phyloP scores from a whole-genome alignment of 1,284 basidiomycete species.

The Erythrobasidium hasegawianum region DNA sequence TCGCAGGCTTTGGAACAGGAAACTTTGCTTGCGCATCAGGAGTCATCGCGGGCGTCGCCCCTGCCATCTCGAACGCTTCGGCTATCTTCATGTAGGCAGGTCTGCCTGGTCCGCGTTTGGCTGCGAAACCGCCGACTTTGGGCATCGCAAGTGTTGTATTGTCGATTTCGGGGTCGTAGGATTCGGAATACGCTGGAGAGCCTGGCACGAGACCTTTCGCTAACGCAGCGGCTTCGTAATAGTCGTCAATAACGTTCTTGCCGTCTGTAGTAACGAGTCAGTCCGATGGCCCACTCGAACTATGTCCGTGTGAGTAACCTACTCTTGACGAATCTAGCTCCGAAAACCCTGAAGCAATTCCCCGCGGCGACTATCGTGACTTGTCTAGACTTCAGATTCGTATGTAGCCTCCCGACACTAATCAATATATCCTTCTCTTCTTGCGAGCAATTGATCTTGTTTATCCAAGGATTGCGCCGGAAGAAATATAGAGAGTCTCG shows the following conservation, averaged over 20 bases:
- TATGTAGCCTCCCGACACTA: slow-evolving; percentile 75
- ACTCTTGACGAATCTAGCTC: slow-evolving; percentile 83
- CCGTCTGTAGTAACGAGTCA: too few species aligned
- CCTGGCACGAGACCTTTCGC: slow-evolving; percentile 41
- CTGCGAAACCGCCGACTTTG: slow-evolving; percentile 28
- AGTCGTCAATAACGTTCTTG: slow-evolving; percentile 87
- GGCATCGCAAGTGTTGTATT: slow-evolving; percentile 33
- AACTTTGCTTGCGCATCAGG: slow-evolving; percentile 1
- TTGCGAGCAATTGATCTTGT: slow-evolving; percentile 81
- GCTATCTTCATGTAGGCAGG: slow-evolving; percentile 34
- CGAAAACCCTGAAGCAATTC: slow-evolving; percentile 91
- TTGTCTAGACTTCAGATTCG: slow-evolving; percentile 80
- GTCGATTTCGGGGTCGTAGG: slow-evolving; percentile 40
- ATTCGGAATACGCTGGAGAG: slow-evolving; percentile 40
- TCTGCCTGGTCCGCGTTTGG: slow-evolving; percentile 17
- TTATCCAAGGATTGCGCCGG: slow-evolving; percentile 78
- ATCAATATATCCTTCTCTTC: slow-evolving; percentile 90
- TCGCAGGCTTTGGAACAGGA: slow-evolving; percentile 28
- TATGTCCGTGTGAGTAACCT: too few species aligned
- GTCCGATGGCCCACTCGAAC: too few species aligned
- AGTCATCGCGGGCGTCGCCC: neutral
- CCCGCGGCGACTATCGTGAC: slow-evolving; percentile 89
- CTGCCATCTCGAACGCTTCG: slow-evolving; percentile 26
- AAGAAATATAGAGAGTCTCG: slow-evolving; percentile 96
- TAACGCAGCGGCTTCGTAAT: slow-evolving; percentile 57